A percentile compares a stretch with the other conserved stretches of the same genome.
These are phyloP conservation scores for Microcyclosporella mali DNA, from an alignment of 2,329 filamentous ascomycete genomes.

Conservation along the genomic window DNA sequence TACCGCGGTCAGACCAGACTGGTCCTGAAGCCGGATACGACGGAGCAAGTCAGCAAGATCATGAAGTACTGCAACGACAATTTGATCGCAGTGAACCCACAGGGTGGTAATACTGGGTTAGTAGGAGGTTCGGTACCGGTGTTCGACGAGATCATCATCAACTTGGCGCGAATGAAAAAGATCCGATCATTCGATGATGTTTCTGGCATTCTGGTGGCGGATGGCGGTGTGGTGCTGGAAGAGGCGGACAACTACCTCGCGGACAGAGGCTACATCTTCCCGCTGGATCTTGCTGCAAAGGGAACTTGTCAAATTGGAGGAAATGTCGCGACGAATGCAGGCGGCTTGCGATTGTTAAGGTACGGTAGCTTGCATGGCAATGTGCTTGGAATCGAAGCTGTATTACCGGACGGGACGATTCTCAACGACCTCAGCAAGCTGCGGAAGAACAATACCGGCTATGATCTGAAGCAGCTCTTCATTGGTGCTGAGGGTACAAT, in stretches of 20 bases:
- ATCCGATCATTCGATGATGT: conserved; percentile 90
- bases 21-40: conserved; percentile 77
- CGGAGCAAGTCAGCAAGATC: conserved; percentile 83
- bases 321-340: conserved; percentile 93
- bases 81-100: conserved; percentile 85
- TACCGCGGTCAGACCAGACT: conserved; percentile 85
- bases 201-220: conserved; percentile 81
- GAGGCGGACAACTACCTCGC: conserved; percentile 79
- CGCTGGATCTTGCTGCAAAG: conserved; percentile 94
- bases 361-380: conserved; percentile 94
- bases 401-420: conserved; percentile 87
- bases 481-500: conserved; percentile 94
- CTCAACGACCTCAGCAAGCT: conserved; percentile 81
- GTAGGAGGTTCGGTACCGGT: conserved; percentile 94
- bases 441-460: conserved; percentile 98
- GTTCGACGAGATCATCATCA: conserved; percentile 97
- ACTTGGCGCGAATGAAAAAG: conserved; percentile 80
- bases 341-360: conserved; percentile 78
- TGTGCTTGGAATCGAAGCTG: conserved; percentile 86
- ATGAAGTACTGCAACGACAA: conserved; percentile 93
- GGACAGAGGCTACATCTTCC: conserved; percentile 81
- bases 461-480: conserved; percentile 94
- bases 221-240: conserved; percentile 88
- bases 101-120: conserved; percentile 93
- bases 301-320: conserved; percentile 95